Evolutionary conservation across 2,329 filamentous ascomycete species (phyloP).

Genomic region (Fusarium xyrophilum): DNA sequence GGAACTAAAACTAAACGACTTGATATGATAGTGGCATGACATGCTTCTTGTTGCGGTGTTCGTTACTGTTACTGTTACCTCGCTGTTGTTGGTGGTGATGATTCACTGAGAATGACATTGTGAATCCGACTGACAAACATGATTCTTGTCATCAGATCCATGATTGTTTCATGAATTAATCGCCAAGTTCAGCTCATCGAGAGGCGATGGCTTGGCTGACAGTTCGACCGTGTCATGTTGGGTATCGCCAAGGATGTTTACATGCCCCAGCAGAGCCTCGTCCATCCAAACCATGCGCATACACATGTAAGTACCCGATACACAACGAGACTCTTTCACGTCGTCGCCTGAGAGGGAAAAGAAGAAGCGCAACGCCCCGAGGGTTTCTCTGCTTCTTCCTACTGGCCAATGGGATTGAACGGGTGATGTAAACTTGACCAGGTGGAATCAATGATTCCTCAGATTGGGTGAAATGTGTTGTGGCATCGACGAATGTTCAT

Average conservation of each 20-base stretch:
- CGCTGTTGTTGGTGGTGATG: neutral
- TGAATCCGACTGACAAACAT: neutral
- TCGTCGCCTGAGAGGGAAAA: constrained; percentile 1
- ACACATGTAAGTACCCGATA: constrained; percentile 18
- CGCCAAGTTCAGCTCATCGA: neutral
- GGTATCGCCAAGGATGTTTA: constrained; percentile 6
- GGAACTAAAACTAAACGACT: constrained; percentile 1
- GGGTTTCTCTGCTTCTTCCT: neutral
- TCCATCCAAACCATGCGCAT: neutral
- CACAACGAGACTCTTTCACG: constrained; percentile 13
- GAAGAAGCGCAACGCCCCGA: constrained; percentile 1
- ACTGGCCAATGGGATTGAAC: constrained; percentile 18
- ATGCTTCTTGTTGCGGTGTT: neutral
- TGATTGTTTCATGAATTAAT: neutral
- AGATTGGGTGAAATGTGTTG: neutral
- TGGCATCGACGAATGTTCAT: constrained; percentile 3
- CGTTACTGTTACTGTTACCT: constrained; percentile 10
- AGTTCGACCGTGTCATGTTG: constrained; percentile 14
- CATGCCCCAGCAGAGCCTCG: constrained; percentile 2
- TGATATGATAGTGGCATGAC: constrained; percentile 17
- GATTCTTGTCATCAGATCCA: neutral
- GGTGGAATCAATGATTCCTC: neutral
- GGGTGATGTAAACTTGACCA: neutral
- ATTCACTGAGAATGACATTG: neutral
- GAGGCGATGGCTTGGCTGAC: constrained; percentile 5